Evolutionary conservation across 306 rosid genomes (phyloP), one percentile per base, ranked within the genome.

Genomic region (Inga leiocalycina): DNA sequence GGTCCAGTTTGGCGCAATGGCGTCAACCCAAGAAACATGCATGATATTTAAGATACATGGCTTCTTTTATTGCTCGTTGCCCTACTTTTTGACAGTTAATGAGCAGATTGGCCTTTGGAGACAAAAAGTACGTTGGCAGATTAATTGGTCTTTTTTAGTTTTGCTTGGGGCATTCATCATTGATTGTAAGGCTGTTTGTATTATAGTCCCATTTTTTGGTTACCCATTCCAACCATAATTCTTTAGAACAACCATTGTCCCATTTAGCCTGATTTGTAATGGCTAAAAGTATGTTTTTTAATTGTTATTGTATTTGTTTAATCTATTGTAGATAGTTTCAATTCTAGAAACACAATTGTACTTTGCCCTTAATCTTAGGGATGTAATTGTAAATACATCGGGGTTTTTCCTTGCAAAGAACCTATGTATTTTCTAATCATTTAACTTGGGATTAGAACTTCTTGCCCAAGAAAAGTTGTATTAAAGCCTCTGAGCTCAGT

Each of bases 11-110:
- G 83, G 84, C 82, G 7, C 94, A 88, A 67, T 82, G 94, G 97
- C 87, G 71, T 65, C 93, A 89, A 84, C 92, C 95, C 3, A 97
- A 97, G 94, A 91, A 89, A 90, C 88, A 82, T 20, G 97, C 88
- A 82, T 20, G 97, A 94, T 86, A 84, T 81, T 86, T 92, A 90
- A 83, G 83, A 49, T 71, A 79, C 22, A 68, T 22, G 30, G 57
- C 43, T 80, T 69, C 51, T 37, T 37, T 39, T 39, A 39, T 39
- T 8, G 6, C 43, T 39, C 43, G 43, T 5, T 79, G 76, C 85
- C 79, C 79, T 44, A 80, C 27, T 59, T 86, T 75, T 64, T 45
- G 74, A 81, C 84, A 68, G 81, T 27, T 57, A 52, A 74, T 65
- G 80, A 84, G 80, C 48, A 24, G 43, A 79, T 10, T 69, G 82